Base-by-base conservation (phyloP, 805 yeast species). In the Metschnikowia baotianmanensis region DNA sequence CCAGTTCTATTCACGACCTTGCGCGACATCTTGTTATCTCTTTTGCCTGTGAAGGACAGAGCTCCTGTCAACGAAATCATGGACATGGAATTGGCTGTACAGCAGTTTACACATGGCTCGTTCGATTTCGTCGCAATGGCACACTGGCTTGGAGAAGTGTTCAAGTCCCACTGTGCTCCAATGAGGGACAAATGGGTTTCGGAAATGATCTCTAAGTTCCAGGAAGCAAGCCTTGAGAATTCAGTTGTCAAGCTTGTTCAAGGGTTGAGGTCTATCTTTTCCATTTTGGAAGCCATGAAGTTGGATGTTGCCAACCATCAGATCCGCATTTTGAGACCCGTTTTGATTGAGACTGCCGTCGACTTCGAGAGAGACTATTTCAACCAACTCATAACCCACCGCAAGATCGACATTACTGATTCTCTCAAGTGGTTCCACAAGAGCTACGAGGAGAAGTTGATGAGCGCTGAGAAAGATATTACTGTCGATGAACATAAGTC, bases 301-400 rank as follows among this genome's bases (percentile, higher is more conserved):
- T 71, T 90, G 47, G 97, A 91, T 57, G 93, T 89, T 41, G 96
- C 97, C 12, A 90, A 90, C 63, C 96, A 90, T 58, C 96, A 90
- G 64, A 86, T 91, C 40, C 74, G 96, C 50, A 79, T 87, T 16
- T 68, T 89, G 39, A 74, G 96, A 55, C 95, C 96, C 2, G 83
- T 84, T 2, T 70, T 91, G 34, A 78, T 88, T 43, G 89, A 87
- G 53, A 86, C 93, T 25, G 93, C 96, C 2, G 83, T 85, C 10
- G 90, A 85, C 45, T 86, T 90, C 56, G 98, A 90, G 65, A 81
- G 81, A 53, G 95, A 86, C 59, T 88, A 88, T 63, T 86, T 83
- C 58, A 67, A 66, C 40, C 77, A 71, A 47, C 66, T 78, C 45
- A 65, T 76, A 17, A 56, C 51, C 40, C 80, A 77, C 44, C 72